Conservation (phyloP, 2,329 filamentous ascomycete genomes). For the Arachnomyces sp. region DNA sequence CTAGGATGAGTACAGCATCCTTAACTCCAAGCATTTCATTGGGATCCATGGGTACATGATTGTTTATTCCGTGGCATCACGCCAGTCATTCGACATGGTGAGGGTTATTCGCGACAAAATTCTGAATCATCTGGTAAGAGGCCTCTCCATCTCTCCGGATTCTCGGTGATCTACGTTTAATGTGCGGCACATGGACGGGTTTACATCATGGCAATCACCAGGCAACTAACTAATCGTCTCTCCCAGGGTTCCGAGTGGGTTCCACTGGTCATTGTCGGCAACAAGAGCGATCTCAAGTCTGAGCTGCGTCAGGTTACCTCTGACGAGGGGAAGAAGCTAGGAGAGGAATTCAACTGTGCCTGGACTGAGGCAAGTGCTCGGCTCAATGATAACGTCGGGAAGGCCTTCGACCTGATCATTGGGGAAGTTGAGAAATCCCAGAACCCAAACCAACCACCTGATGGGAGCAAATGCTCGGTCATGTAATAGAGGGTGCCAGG, state of each 20-base stretch:
- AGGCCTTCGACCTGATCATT: conserved; percentile 90
- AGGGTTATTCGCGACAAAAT: conserved; percentile 95
- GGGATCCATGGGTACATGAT: conserved; percentile 98
- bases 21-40: conserved; percentile 98
- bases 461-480: conserved; percentile 69
- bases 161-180: not conserved
- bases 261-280: conserved; percentile 88
- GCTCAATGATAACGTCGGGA: conserved; percentile 87
- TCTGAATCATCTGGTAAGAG: conserved; percentile 76
- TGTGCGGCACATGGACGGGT: too few species aligned
- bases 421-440: conserved; percentile 90
- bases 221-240: conserved; percentile 7
- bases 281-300: conserved; percentile 88
- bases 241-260: conserved; percentile 82
- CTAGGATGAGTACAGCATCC: conserved; percentile 94
- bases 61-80: conserved; percentile 92
- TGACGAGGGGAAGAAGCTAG: conserved; percentile 76
- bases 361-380: conserved; percentile 93
- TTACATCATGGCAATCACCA: conserved; percentile 1
- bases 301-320: conserved; percentile 85
- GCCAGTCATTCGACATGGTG: conserved; percentile 95
- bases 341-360: conserved; percentile 80
- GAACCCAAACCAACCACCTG: conserved; percentile 76
- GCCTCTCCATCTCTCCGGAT: conserved; percentile 4
- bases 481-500: conserved; percentile 52